Base-by-base conservation (phyloP, 306 rosid genomes). In the Urtica urens region DNA sequence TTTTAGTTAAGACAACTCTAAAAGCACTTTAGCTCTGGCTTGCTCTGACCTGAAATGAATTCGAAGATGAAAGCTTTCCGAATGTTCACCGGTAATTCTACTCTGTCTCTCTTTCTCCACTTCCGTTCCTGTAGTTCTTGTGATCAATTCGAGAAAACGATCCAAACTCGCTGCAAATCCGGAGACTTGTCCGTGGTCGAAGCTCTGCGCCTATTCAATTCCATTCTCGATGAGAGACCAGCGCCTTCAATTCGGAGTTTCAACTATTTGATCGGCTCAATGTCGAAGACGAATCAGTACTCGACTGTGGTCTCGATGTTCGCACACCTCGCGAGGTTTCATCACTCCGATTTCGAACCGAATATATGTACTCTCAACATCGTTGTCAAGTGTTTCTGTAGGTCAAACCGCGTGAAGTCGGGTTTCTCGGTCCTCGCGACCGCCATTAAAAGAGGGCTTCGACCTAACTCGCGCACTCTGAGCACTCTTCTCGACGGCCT, bases 201-300 rank as follows among this genome's bases (percentile, higher is more conserved):
- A 42, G 60, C 60, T 17, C 27, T 55, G 17, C 38, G 27, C 9
- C 43, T 12, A 27, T 55, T 55, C 20, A 7, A 55, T 29, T 43
- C 41, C 20, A 27, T 55, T 39, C 12, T 55, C 43, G 41, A 42
- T 26, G 29, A 1, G 15, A 17, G 43, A 55, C 42, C 51, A 25
- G 5, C n/a, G 24, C 60, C 60, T 7, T 42, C 60, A 6, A 3
- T 19, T 29, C 1, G 8, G 26, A 4, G 38, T 6, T 55, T 55
- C 19, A 55, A 29, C 4, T 31, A 38, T 2, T 55, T 42, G 50
- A 9, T 55, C 21, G 51, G 38, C 17, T 18, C 38, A 19, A 15
- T 55, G 11, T 57, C 15, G 18, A 54, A 38, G 59, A 54, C 24
- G 59, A 24, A 39, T 17, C 16, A 55, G 0, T 18, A 24, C 21